Evolutionary conservation across 169 alveolate species (phyloP).

Genomic region (Theileria orientalis): DNA sequence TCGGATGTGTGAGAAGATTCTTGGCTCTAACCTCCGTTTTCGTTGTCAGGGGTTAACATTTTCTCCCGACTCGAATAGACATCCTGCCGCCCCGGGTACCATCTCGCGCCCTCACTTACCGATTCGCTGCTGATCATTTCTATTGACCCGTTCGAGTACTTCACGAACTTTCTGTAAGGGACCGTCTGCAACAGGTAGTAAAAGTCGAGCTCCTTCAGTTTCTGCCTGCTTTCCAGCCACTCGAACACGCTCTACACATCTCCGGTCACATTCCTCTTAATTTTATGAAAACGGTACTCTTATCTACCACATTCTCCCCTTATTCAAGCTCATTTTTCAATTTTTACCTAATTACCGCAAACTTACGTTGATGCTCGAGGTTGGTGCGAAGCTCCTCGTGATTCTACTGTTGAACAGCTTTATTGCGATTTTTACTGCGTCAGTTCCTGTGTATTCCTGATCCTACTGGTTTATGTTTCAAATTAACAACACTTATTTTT

Average conservation of each 20-base stretch:
- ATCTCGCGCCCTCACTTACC: too few species aligned
- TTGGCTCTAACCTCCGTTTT: not conserved
- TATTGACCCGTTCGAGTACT: conserved; percentile 50
- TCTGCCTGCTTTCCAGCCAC: conserved; percentile 43
- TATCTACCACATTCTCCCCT: too few species aligned
- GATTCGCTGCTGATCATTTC: conserved; percentile 28
- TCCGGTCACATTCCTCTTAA: too few species aligned
- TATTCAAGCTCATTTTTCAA: too few species aligned
- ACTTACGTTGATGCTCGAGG: not conserved
- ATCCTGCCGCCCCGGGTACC: too few species aligned
- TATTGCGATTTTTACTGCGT: conserved; percentile 43
- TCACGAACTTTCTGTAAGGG: conserved; percentile 46
- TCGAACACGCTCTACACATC: conserved; percentile 32
- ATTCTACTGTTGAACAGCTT: conserved; percentile 32
- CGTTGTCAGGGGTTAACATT: not conserved
- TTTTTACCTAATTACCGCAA: not conserved
- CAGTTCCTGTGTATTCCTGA: conserved; percentile 38
- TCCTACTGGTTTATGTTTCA: conserved; percentile 3
- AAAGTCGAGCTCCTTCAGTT: conserved; percentile 16
- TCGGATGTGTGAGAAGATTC: too few species aligned
- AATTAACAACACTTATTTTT: too few species aligned
- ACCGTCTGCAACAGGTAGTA: conserved; percentile 47
- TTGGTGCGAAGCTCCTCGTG: conserved; percentile 37
- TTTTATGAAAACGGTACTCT: too few species aligned
- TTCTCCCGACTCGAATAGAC: not conserved